Evolutionary conservation across 1,139 yeast species (phyloP).

Genomic region (Candida anutae): DNA sequence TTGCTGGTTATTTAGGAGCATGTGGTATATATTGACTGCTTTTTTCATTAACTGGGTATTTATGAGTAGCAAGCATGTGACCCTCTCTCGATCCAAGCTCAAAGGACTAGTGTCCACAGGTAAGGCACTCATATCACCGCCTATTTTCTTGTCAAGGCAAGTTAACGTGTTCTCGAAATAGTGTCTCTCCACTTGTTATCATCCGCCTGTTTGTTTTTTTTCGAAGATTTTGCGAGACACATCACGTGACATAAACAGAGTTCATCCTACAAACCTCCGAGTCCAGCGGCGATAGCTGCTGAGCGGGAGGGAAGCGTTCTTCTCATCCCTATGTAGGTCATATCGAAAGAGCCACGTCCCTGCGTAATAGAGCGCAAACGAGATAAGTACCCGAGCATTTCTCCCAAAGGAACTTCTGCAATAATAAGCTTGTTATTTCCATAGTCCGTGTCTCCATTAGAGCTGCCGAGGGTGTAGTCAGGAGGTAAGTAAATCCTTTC

Average conservation of each 20-base stretch:
- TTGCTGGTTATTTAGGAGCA: constrained; percentile 28
- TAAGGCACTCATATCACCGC: neutral
- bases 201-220: neutral
- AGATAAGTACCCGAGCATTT: constrained; percentile 83
- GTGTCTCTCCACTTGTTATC: neutral
- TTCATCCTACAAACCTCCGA: no score
- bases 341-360: constrained; percentile 79
- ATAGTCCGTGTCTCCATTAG: constrained; percentile 8
- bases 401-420: constrained; percentile 79
- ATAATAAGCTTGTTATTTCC: constrained; percentile 47
- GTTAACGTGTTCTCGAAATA: neutral
- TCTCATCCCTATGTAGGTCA: constrained; percentile 72
- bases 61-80: constrained; percentile 43
- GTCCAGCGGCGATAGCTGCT: no score
- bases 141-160: no score
- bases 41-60: constrained; percentile 47
- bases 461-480: constrained; percentile 37
- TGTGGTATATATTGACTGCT: constrained; percentile 33
- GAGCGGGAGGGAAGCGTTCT: no score
- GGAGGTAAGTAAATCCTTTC: constrained; percentile 50
- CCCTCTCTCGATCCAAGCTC: constrained; percentile 35
- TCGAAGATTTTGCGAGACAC: no score
- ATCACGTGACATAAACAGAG: no score
- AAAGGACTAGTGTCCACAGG: constrained; percentile 5
- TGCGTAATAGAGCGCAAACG: constrained; percentile 77